These are phyloP conservation scores for Isabelozyma pseudorhagii DNA, from an alignment of 805 yeast species.

Conservation along the genomic window DNA sequence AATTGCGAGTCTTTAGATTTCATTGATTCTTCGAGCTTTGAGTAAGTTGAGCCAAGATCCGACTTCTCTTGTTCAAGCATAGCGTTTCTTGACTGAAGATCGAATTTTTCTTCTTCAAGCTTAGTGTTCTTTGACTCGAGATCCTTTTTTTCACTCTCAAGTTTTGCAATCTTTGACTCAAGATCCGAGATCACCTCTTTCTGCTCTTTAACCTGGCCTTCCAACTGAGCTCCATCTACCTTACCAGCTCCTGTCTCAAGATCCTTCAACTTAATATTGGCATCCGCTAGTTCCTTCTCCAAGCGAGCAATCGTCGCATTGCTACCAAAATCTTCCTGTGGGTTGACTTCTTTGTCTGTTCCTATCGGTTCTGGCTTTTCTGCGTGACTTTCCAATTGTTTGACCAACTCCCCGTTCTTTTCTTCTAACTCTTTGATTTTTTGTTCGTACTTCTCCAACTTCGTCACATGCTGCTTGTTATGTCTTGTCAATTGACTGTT, in stretches of 20 bases:
- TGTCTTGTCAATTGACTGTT: conserved; percentile 14
- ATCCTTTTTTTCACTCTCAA: background rate
- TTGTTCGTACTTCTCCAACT: background rate
- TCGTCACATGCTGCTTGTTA: conserved; percentile 5
- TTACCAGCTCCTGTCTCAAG: background rate
- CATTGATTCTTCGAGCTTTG: conserved; percentile 3
- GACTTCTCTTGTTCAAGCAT: background rate
- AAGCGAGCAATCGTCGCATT: background rate
- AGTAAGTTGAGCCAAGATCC: background rate
- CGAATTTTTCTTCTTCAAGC: background rate
- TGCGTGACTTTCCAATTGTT: background rate
- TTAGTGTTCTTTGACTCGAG: background rate
- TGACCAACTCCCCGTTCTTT: background rate
- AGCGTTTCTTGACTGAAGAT: background rate
- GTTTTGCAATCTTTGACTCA: background rate
- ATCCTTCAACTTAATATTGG: background rate
- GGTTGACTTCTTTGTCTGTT: background rate
- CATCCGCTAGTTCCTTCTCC: background rate
- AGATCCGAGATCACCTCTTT: background rate
- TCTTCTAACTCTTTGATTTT: background rate
- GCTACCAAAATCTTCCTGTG: background rate
- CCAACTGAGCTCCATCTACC: background rate
- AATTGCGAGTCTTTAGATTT: conserved; percentile 8
- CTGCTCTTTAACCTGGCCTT: background rate
- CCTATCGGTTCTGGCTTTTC: background rate